Percentiles rank a stretch among this genome's conserved stretches.
Evolutionary conservation across 2,329 filamentous ascomycete species (phyloP).

Genomic region (Cercospora zeae-maydis): DNA sequence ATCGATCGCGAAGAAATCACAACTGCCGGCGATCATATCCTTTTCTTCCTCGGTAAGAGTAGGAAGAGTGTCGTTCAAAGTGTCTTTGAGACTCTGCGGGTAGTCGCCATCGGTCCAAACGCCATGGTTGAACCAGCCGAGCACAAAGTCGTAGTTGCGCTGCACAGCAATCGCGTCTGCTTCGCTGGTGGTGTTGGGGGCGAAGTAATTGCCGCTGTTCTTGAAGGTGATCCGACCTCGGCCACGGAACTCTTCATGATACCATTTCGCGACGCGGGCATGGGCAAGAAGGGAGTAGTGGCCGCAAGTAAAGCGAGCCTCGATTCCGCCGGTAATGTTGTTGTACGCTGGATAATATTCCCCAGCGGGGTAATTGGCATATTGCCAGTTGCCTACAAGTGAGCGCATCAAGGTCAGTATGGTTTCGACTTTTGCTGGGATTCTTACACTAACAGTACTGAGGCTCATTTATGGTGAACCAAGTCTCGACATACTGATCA

Average conservation of each 20-base stretch:
- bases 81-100: slow-evolving; percentile 39
- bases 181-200: slow-evolving; percentile 38
- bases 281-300: slow-evolving; percentile 40
- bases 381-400: slow-evolving; percentile 36
- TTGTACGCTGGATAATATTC: slow-evolving; percentile 46
- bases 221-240: slow-evolving; percentile 40
- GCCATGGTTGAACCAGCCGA: slow-evolving; percentile 45
- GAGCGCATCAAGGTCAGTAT: background rate
- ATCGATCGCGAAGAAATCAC: slow-evolving; percentile 40
- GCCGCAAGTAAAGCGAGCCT: slow-evolving; percentile 34
- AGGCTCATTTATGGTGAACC: slow-evolving; percentile 45
- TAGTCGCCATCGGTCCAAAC: slow-evolving; percentile 47
- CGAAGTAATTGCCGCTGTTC: slow-evolving; percentile 38
- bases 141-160: slow-evolving; percentile 39
- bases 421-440: background rate
- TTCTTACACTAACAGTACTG: background rate
- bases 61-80: slow-evolving; percentile 35
- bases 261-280: slow-evolving; percentile 43
- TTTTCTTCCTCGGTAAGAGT: slow-evolving; percentile 36
- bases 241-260: slow-evolving; percentile 42
- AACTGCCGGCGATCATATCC: slow-evolving; percentile 32
- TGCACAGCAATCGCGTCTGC: slow-evolving; percentile 37
- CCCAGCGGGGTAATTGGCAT: slow-evolving; percentile 38
- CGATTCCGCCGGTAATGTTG: slow-evolving; percentile 41
- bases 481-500: slow-evolving; percentile 38